phyloP scores from a whole-genome alignment of 2,329 filamentous ascomycete species.

The Didymella pomorum region DNA sequence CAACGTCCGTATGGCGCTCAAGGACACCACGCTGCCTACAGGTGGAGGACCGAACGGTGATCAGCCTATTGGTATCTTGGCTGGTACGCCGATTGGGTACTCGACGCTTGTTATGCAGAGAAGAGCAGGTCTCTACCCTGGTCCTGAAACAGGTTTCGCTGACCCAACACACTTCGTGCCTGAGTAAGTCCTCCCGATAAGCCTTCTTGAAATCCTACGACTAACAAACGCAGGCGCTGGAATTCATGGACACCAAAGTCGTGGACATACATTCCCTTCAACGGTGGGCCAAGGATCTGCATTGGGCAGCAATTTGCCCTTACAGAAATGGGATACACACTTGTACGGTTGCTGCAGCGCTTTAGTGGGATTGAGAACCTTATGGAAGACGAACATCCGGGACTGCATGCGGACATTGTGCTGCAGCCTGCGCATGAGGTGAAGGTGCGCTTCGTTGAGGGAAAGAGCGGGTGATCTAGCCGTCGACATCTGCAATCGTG shows the following conservation, averaged over 20 bases:
- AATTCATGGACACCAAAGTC: constrained; percentile 58
- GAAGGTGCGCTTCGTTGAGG: constrained; percentile 34
- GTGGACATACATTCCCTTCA: constrained; percentile 61
- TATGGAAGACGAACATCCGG: constrained; percentile 48
- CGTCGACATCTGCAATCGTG: too few species aligned
- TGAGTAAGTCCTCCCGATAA: constrained; percentile 39
- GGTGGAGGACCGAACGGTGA: constrained; percentile 57
- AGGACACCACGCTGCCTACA: constrained; percentile 59
- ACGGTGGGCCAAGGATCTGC: constrained; percentile 59
- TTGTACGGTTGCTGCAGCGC: constrained; percentile 56
- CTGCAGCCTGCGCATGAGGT: constrained; percentile 55
- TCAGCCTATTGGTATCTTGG: constrained; percentile 55
- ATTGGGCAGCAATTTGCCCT: constrained; percentile 62
- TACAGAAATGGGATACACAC: constrained; percentile 60
- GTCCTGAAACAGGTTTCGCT: constrained; percentile 48
- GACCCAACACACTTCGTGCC: constrained; percentile 55
- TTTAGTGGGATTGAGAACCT: constrained; percentile 54
- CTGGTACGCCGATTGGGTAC: constrained; percentile 57
- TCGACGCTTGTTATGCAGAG: constrained; percentile 60
- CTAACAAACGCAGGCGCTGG: constrained; percentile 56
- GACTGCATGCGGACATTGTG: constrained; percentile 58
- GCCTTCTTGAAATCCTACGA: too few species aligned
- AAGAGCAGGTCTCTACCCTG: constrained; percentile 59
- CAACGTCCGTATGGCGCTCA: constrained; percentile 58
- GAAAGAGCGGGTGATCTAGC: not conserved